Evolutionary conservation across 768 basidiomycete species (phyloP), one percentile per base, ranked within the genome.

Genomic region (Trichaptum fuscoviolaceum): DNA sequence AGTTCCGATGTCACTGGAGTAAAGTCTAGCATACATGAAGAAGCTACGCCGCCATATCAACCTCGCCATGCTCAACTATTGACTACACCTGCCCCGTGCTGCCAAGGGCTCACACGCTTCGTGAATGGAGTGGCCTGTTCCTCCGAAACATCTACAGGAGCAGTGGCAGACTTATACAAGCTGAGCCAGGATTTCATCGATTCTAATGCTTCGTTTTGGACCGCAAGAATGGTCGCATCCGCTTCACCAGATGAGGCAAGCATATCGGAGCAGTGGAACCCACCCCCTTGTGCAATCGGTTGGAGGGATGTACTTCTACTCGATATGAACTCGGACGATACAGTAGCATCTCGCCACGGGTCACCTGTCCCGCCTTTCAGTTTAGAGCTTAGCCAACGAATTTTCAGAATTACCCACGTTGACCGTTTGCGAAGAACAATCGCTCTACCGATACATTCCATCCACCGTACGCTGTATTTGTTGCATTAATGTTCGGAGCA

Each of bases 241-340:
- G 35, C 64, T 23, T 20, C 42, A 24, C 52, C 60, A 34, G 57
- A 30, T n/a, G 23, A 34, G 15, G 66, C 60, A 57, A 70, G 35
- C 42, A 73, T 36, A 59, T 73, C 73, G 8, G 71, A 70, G 65
- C 73, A 72, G 64, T 72, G 73, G 67, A 70, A 73, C 15, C 70
- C 70, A 62, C 70, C 67, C 10, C 70, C 66, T n/a, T 68, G 64
- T 30, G 64, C 67, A 65, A 73, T 70, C 6, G 71, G 73, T 61
- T 69, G 69, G 20, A 60, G 57, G 15, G 61, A 25, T 6, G 71
- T 70, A 23, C 70, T 70, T 30, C 57, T 6, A 18, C 66, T 35
- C 17, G 52, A 34, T 35, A 66, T 25, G 67, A 65, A 69, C 52
- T 71, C 71, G 57, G 69, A 65, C 7, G 71, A 71, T 34, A 73